Conservation (phyloP, 1,284 basidiomycete species). For the Ustilago nuda region DNA sequence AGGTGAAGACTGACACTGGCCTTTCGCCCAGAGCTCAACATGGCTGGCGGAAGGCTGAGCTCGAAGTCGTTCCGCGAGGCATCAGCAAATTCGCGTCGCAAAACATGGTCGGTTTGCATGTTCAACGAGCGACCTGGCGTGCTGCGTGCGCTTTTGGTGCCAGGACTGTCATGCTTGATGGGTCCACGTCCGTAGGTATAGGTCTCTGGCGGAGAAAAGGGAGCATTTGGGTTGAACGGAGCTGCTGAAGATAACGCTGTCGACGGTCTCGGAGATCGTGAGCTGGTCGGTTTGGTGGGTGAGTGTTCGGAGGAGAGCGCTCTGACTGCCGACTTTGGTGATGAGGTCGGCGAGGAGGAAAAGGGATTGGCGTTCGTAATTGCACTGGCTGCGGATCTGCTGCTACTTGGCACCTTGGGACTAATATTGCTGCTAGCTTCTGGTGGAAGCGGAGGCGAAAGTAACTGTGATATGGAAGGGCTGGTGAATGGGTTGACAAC, state of each 20-base stretch:
- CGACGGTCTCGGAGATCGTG: constrained; percentile 8
- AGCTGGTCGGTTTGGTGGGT: constrained; percentile 15
- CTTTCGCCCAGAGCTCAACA: constrained; percentile 61
- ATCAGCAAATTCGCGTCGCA: constrained; percentile 27
- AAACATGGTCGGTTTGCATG: constrained; percentile 25
- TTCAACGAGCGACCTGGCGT: constrained; percentile 46
- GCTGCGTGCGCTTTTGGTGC: constrained; percentile 47
- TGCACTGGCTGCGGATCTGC: constrained; percentile 4
- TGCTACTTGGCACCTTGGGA: background rate
- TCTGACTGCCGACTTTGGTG: background rate
- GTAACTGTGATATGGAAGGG: constrained; percentile 43
- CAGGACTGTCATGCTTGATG: constrained; percentile 39
- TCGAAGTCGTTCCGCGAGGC: constrained; percentile 36
- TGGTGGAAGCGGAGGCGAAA: constrained; percentile 28
- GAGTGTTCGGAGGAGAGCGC: constrained; percentile 8
- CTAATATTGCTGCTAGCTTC: constrained; percentile 2
- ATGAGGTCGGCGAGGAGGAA: constrained; percentile 3
- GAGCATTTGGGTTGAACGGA: constrained; percentile 21
- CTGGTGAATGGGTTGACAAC: constrained; percentile 35
- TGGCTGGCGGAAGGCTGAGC: constrained; percentile 51
- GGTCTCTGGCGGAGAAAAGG: constrained; percentile 43
- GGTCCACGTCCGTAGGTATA: constrained; percentile 34
- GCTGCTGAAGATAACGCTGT: constrained; percentile 13
- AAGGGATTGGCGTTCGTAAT: background rate
- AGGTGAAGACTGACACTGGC: constrained; percentile 62